Conservation (phyloP, 2,329 filamentous ascomycete species). For the Colletotrichum orchidophilum region DNA sequence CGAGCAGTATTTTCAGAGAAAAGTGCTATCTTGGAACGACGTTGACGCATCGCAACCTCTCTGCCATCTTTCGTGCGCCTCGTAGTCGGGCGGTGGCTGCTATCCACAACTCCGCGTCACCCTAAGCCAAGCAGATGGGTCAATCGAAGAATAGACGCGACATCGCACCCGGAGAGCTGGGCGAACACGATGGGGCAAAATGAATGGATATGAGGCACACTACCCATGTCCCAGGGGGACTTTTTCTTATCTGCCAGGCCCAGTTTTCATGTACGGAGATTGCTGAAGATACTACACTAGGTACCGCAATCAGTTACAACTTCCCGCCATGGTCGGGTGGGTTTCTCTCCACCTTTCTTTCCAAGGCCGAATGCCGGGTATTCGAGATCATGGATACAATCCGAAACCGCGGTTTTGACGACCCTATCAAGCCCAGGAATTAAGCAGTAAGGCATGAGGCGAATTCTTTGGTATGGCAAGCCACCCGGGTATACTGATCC, state of each 20-base stretch:
- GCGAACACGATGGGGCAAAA: not conserved
- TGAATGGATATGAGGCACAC: not conserved
- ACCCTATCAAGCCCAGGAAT: too few species aligned
- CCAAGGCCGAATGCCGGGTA: not conserved
- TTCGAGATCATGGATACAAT: not conserved
- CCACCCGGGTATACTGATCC: not conserved
- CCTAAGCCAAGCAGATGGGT: not conserved
- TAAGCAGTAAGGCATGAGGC: not conserved
- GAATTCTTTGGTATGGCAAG: not conserved
- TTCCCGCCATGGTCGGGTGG: not conserved
- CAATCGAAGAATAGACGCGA: not conserved
- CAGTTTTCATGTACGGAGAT: not conserved
- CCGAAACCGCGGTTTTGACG: not conserved
- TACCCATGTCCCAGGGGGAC: not conserved
- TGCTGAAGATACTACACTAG: not conserved
- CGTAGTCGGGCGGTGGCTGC: not conserved
- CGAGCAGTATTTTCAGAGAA: not conserved
- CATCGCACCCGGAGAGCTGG: not conserved
- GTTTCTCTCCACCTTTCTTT: not conserved
- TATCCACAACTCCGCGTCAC: not conserved
- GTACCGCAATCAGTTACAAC: too few species aligned
- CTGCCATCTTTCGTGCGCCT: not conserved
- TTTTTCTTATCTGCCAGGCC: not conserved
- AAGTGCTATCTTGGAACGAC: not conserved
- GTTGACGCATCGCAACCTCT: not conserved